phyloP scores from a whole-genome alignment of 1,139 yeast species.

The Zygoascus hellenicus region DNA sequence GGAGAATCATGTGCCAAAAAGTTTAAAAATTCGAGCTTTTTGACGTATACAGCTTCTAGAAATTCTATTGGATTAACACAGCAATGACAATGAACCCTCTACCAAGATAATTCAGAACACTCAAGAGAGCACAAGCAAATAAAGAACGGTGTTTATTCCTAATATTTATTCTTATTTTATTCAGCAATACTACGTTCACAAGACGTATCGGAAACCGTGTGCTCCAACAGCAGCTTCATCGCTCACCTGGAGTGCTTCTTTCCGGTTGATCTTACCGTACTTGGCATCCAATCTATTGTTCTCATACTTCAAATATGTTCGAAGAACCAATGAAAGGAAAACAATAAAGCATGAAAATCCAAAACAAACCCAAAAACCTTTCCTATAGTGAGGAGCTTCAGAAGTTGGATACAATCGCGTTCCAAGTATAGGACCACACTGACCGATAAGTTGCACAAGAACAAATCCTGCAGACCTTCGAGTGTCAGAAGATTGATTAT shows the following conservation, averaged over 20 bases:
- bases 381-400: conserved; percentile 28
- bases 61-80: too few relatives aligned
- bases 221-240: conserved; percentile 3
- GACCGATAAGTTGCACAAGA: conserved; percentile 30
- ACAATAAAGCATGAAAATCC: conserved; percentile 22
- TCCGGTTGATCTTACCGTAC: conserved; percentile 17
- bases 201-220: conserved; percentile 7
- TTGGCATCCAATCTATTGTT: conserved; percentile 25
- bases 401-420: conserved; percentile 29
- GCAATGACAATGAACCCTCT: too few relatives aligned
- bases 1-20: too few relatives aligned
- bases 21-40: too few relatives aligned
- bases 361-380: conserved; percentile 29
- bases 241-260: conserved; percentile 7
- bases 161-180: too few relatives aligned
- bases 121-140: too few relatives aligned
- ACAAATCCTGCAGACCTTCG: conserved; percentile 29
- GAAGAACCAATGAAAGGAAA: conserved; percentile 19
- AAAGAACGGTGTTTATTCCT: too few relatives aligned
- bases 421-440: conserved; percentile 33
- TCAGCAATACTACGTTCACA: too few relatives aligned
- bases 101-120: too few relatives aligned
- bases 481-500: conserved; percentile 32
- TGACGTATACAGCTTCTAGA: too few relatives aligned
- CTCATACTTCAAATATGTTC: conserved; percentile 19